Evolutionary conservation across 2,329 filamentous ascomycete genomes (phyloP), one percentile per base, ranked within the genome.

Genomic region (Cladosporium sp.): DNA sequence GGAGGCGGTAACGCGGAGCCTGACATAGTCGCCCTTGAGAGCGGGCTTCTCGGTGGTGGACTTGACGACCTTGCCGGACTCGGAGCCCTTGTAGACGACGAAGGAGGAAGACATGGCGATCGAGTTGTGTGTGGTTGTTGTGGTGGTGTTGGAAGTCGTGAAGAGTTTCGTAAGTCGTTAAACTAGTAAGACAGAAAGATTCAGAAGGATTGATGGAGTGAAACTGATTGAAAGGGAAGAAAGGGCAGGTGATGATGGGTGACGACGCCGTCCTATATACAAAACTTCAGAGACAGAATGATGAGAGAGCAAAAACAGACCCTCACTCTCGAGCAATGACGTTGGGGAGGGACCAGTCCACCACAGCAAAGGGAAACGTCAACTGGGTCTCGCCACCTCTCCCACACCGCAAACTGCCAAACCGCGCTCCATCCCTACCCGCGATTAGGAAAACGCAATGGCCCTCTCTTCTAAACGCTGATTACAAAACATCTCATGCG

Each of bases 21-120:
- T 73, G 45, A 86, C 82, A 52, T 84, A 70, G 64, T 82, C 75
- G 43, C 70, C 67, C 2, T 59, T 61, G 36, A 80, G 64, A 13
- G 76, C 69, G 25, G 68, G 67, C 52, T 70, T 74, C 39, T 58
- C 72, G 38, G 75, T 78, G 42, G 69, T 70, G 38, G 68, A 63
- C 63, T 80, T 67, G 51, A 73, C 64, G 59, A 84, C 78, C 51
- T 72, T 71, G 59, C 82, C 80, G 50, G 76, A 75, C 56, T 78
- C 72, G 56, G 73, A 73, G 57, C 83, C 83, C 62, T 82, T 83
- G 76, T 74, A 85, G 50, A 84, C 78, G 33, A 79, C 84, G 71
- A 83, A 83, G 47, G n/a, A n/a, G n/a, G 62, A 62, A 56, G 61
- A 58, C 65, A 67, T 67, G 49, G 49, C 59, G 43, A 30, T 48